Evolutionary conservation across 768 basidiomycete genomes (phyloP), one percentile per base, ranked within the genome.

Genomic region (Omphalotus guepiniiformis): DNA sequence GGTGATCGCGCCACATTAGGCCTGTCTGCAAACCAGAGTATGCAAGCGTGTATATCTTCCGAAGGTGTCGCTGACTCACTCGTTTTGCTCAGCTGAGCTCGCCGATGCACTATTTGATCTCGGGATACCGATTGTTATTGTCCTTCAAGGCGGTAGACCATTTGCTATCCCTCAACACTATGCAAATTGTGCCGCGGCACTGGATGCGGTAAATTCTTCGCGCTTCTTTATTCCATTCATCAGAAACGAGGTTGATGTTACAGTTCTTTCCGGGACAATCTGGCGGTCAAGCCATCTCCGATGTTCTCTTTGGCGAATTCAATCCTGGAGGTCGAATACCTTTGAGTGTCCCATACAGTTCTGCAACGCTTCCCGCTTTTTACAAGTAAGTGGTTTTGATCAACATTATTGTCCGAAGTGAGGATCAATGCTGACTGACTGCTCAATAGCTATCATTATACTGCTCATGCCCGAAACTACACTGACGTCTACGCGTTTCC

Each of bases 261-360:
- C 34, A 60, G 57, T 61, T 61, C 50, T 61, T 61, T 46, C 54
- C 59, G 6, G 57, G 59, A 6, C 59, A 61, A 49, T 57, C 58
- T n/a, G 59, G 59, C 8, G 59, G 59, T 6, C 57, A 58, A 39
- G 59, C 59, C 4, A 56, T 61, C 32, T 50, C 57, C 4, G 57
- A 61, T 34, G 58, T 61, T 1, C 39, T 61, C 3, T 61, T 61
- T 35, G 59, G 59, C 2, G 13, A 54, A 23, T 61, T 55, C 39
- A 61, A 61, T 41, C 59, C 59, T 12, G 59, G 59, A 15, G 59
- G 52, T 3, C 42, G 59, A 11, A 52, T 61, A 6, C 57, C 59
- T 6, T 34, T 61, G 15, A 58, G 59, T 25, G 58, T 61, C 8
- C 59, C 59, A 1, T 61, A 43, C 45, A 18, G 55, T 19, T 53